Evolutionary conservation across 805 yeast genomes (phyloP), one percentile per base, ranked within the genome.

Genomic region (Limtongozyma cylindracea): DNA sequence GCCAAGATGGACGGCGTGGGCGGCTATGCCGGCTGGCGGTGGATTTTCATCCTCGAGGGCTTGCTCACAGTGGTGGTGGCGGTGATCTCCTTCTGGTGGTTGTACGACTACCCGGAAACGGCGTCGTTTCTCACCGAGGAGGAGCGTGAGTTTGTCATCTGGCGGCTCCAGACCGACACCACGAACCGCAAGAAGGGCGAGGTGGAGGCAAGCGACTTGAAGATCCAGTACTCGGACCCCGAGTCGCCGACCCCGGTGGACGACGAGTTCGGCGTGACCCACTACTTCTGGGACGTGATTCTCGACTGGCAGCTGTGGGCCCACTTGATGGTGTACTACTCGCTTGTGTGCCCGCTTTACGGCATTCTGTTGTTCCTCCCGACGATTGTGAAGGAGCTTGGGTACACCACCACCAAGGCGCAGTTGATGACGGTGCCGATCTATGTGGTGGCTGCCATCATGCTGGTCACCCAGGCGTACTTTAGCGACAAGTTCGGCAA

Each of bases 11-110:
- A 45, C 21, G 29, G 34, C 4, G 21, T 24, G 20, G 32, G 43
- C 12, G 28, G 30, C 10, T 36, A 56, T 17, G 33, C 45, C 10
- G 62, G 63, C 3, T 57, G 63, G 63, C 54, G 54, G 28, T 49
- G 49, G 21, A 35, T 57, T 24, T 55, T 56, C 30, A 32, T 57
- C 19, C 39, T 55, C 21, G 61, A 56, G 34, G 62, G 62, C 9
- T 36, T 39, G 10, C 33, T 40, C 18, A 53, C 62, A 2, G 37
- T 55, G 11, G 15, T 38, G 6, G 28, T 46, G 10, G 41, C 59
- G 6, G 31, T 38, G 11, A 22, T 40, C 24, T 45, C 48, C 1
- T 47, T 31, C 28, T 17, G 35, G 14, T 39, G 38, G 24, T 41
- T 56, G 19, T 59, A 60, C 4, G 34, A 54, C 25, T 34, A 39